Evolutionary conservation across 495 filamentous ascomycete genomes (phyloP).

Genomic region (Thermothielavioides terrestris): DNA sequence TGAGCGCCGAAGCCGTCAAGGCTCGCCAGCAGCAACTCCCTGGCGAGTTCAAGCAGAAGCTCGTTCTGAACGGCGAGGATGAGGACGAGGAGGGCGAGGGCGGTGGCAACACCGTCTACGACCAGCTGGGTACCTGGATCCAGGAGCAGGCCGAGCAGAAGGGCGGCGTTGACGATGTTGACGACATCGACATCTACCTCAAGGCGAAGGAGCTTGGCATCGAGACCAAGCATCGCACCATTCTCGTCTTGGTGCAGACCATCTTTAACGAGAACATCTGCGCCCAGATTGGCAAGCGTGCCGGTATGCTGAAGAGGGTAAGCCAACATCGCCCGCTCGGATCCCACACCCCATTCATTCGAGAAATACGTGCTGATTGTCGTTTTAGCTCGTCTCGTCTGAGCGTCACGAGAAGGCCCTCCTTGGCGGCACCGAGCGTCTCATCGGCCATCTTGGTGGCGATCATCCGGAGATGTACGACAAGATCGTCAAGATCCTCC

Average conservation of each 20-base stretch:
- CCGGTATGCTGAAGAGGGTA: slow-evolving; percentile 77
- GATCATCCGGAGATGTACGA: slow-evolving; percentile 70
- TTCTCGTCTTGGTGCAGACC: slow-evolving; percentile 85
- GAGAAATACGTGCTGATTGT: slow-evolving; percentile 25
- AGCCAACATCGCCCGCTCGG: too few relatives aligned
- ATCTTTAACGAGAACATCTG: slow-evolving; percentile 86
- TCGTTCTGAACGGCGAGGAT: slow-evolving; percentile 75
- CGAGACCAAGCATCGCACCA: slow-evolving; percentile 86
- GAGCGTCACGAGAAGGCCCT: slow-evolving; percentile 95
- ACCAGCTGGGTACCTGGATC: slow-evolving; percentile 91
- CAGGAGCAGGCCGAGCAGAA: slow-evolving; percentile 60
- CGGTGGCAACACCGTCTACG: slow-evolving; percentile 69
- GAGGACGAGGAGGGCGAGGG: slow-evolving; percentile 78
- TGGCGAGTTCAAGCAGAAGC: slow-evolving; percentile 79
- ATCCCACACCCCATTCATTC: background rate
- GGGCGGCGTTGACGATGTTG: slow-evolving; percentile 64
- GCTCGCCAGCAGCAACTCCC: slow-evolving; percentile 87
- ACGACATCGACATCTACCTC: slow-evolving; percentile 83
- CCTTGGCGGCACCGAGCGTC: slow-evolving; percentile 92
- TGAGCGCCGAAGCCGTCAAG: slow-evolving; percentile 88
- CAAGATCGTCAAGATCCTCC: slow-evolving; percentile 74
- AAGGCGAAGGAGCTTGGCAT: slow-evolving; percentile 96
- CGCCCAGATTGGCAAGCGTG: slow-evolving; percentile 70
- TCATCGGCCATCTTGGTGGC: slow-evolving; percentile 58
- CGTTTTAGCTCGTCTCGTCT: slow-evolving; percentile 63